Percentiles rank a stretch among this genome's conserved stretches.
These are phyloP conservation scores for Astrephomene gubernaculifera DNA, from an alignment of 139 green algal genomes.

Conservation along the genomic window DNA sequence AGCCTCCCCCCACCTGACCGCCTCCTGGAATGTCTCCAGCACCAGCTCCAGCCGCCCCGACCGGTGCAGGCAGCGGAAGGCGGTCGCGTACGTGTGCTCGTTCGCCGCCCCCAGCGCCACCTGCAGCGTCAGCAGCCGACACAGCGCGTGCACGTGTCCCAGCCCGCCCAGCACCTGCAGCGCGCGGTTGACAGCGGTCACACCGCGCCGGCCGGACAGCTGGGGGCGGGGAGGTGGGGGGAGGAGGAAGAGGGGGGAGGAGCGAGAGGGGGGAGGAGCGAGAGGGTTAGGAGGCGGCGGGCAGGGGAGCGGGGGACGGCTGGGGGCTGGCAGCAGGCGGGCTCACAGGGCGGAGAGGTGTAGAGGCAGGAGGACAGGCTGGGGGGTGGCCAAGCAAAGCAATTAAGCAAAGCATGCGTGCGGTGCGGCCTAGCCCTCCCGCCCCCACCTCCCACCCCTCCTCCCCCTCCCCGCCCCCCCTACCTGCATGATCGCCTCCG, in stretches of 20 bases:
- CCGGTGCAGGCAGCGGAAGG: constrained; percentile 27
- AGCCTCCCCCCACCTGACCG: not conserved
- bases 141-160: constrained; percentile 24
- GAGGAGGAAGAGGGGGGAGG: too few species aligned
- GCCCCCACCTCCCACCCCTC: too few species aligned
- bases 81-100: constrained; percentile 47
- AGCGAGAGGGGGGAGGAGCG: not conserved
- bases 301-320: not conserved
- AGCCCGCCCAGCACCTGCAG: constrained; percentile 2
- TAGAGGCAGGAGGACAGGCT: too few species aligned
- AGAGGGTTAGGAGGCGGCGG: not conserved
- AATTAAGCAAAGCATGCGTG: too few species aligned
- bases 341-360: too few species aligned
- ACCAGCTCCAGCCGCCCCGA: constrained; percentile 31
- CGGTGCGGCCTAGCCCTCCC: too few species aligned
- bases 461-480: not conserved
- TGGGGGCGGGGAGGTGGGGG: not conserved
- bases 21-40: constrained; percentile 42
- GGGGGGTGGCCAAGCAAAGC: too few species aligned
- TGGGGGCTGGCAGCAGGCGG: not conserved
- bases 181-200: constrained; percentile 19
- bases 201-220: not conserved
- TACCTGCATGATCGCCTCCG: constrained; percentile 10
- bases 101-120: constrained; percentile 20
- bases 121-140: constrained; percentile 14